Evolutionary conservation across 1,284 basidiomycete species (phyloP).

Genomic region (Rugosomyces carneus): DNA sequence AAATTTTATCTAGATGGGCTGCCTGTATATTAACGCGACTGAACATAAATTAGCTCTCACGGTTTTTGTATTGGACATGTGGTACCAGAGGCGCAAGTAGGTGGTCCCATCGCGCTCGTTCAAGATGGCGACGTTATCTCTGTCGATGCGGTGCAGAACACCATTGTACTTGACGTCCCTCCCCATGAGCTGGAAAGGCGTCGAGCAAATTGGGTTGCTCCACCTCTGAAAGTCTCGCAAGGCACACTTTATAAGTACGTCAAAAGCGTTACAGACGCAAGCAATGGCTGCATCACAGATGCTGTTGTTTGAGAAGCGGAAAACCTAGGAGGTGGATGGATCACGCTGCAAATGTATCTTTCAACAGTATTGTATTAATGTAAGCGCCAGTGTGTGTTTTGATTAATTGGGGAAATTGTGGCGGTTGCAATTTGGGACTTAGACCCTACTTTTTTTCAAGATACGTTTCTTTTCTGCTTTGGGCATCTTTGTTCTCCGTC

Average conservation of each 20-base stretch:
- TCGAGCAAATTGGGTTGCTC: slow-evolving; percentile 67
- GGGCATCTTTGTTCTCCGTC: slow-evolving; percentile 87
- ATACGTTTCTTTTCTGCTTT: slow-evolving; percentile 88
- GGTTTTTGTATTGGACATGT: slow-evolving; percentile 92
- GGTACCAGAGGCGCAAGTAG: slow-evolving; percentile 84
- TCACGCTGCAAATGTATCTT: neutral
- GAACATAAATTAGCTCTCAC: slow-evolving; percentile 52
- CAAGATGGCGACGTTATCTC: slow-evolving; percentile 82
- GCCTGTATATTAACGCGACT: slow-evolving; percentile 5
- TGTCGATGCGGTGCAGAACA: slow-evolving; percentile 83
- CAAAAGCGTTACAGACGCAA: slow-evolving; percentile 82
- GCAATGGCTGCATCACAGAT: slow-evolving; percentile 85
- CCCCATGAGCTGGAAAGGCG: slow-evolving; percentile 68
- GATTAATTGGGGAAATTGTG: neutral
- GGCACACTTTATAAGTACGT: slow-evolving; percentile 89
- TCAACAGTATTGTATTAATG: neutral
- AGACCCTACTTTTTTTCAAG: slow-evolving; percentile 54
- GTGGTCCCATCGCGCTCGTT: slow-evolving; percentile 88
- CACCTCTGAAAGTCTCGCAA: slow-evolving; percentile 78
- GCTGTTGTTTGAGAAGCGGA: slow-evolving; percentile 21
- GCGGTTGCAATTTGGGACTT: neutral
- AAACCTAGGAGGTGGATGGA: neutral
- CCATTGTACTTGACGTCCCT: slow-evolving; percentile 67
- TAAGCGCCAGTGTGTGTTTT: neutral
- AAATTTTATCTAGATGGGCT: neutral